Evolutionary conservation across 2,329 filamentous ascomycete species (phyloP), one percentile per base, ranked within the genome.

Genomic region (Penicillium sp.): DNA sequence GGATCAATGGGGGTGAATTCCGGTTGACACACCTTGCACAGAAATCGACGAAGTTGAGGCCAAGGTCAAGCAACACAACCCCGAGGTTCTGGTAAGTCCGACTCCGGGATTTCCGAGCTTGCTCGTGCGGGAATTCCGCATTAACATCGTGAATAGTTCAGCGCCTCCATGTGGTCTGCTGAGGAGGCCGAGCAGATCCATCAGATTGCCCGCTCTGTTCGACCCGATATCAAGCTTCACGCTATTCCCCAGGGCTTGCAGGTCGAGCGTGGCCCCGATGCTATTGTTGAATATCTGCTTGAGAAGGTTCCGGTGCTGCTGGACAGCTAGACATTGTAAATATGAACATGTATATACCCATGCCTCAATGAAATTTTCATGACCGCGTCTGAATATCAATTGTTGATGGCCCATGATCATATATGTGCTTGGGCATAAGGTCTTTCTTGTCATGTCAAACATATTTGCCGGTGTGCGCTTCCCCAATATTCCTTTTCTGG

Each of bases 141-240:
- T 61, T 66, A 43, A 63, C 48, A 24, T n/a, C 6, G 5, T 2
- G 45, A 50, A 53, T 56, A 86, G 82, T 86, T 85, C 74, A 84
- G 80, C 50, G 85, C 85, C 3, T 87, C 81, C 3, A 83, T 83
- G 81, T 83, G 81, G 81, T 77, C 78, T 32, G 69, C 67, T 3
- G 73, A 76, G 40, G 63, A 78, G 65, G 71, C 73, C 14, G 60
- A 65, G 10, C 61, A 69, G 38, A 76, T 78, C 44, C 72, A 75
- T 40, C 59, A 66, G 8, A 76, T 72, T 20, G 75, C 72, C 20
- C 65, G 67, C 18, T 69, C 67, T 22, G 69, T 74, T 57, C 69
- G 66, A 22, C 74, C 75, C 6, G 64, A 68, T 44, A 76, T 77
- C 64, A 76, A 74, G 65, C 68, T 74, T 34, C 73, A 78, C 57